Evolutionary conservation across 1,284 basidiomycete genomes (phyloP).

Genomic region (Pisolithus thermaeus): DNA sequence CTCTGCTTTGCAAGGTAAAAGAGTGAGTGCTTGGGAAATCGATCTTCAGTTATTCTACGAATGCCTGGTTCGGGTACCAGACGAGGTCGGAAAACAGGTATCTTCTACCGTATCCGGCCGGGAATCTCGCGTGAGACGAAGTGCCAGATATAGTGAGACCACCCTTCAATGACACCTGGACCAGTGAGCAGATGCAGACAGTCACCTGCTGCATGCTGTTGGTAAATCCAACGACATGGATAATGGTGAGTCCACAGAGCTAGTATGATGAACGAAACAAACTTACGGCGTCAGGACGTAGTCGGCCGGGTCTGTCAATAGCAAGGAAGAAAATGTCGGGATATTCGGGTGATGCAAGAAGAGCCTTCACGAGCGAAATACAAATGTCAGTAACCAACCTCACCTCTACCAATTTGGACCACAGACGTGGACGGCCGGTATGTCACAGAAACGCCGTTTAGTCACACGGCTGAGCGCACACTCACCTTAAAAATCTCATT

Average conservation of each 20-base stretch:
- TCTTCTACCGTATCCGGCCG: constrained; percentile 20
- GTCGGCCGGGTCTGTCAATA: constrained; percentile 52
- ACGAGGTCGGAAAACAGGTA: not conserved
- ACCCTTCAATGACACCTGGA: constrained; percentile 62
- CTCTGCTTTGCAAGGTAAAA: no score
- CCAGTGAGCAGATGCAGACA: constrained; percentile 63
- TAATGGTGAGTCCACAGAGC: not conserved
- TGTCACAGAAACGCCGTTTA: not conserved
- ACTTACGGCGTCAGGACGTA: constrained; percentile 59
- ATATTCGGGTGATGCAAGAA: constrained; percentile 37
- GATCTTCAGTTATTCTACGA: not conserved
- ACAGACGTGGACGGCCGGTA: not conserved
- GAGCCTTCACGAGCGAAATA: constrained; percentile 26
- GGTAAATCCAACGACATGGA: constrained; percentile 7
- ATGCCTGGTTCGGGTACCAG: not conserved
- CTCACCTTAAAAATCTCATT: constrained; percentile 52
- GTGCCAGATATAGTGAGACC: constrained; percentile 66
- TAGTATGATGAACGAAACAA: constrained; percentile 5
- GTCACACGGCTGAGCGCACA: not conserved
- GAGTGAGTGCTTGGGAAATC: no score
- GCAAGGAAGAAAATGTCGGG: constrained; percentile 52
- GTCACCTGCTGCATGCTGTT: constrained; percentile 51
- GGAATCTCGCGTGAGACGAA: constrained; percentile 38
- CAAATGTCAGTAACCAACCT: constrained; percentile 5
- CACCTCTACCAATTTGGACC: no score